Conservation (phyloP, 495 filamentous ascomycete genomes). For the Hyphodiscus hymeniophilus region DNA sequence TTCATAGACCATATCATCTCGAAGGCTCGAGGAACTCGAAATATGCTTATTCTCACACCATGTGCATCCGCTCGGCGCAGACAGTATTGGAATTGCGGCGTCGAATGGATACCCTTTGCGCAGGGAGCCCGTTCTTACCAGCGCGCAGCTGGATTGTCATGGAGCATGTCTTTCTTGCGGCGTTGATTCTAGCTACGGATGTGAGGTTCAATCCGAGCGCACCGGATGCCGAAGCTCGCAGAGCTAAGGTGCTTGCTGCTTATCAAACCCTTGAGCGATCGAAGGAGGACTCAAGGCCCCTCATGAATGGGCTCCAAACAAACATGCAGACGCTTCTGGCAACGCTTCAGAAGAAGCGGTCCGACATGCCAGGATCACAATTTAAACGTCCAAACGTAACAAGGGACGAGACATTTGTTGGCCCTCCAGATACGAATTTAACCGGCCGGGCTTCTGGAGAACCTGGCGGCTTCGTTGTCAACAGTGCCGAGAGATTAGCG, state of each 20-base stretch:
- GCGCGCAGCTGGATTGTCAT: not conserved
- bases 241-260: constrained; percentile 1
- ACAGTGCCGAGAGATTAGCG: not conserved
- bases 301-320: constrained; percentile 1
- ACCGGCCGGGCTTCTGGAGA: too few relatives aligned
- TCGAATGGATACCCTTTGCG: not conserved
- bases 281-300: not conserved
- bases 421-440: too few relatives aligned
- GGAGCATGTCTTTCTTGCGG: constrained; percentile 7
- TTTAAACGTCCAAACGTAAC: too few relatives aligned
- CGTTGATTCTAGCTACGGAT: constrained; percentile 4
- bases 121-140: not conserved
- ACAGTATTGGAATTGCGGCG: constrained; percentile 4
- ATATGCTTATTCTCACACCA: constrained; percentile 4
- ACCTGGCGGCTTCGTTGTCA: not conserved
- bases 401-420: too few relatives aligned
- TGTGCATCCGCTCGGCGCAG: constrained; percentile 3
- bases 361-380: too few relatives aligned
- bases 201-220: constrained; percentile 5
- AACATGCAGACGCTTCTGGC: constrained; percentile 5
- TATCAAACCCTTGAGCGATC: constrained; percentile 4
- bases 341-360: not conserved
- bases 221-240: constrained; percentile 5
- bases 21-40: not conserved
- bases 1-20: constrained; percentile 6